Evolutionary conservation across 2,329 filamentous ascomycete species (phyloP).

Genomic region (Claviceps humidiphila): DNA sequence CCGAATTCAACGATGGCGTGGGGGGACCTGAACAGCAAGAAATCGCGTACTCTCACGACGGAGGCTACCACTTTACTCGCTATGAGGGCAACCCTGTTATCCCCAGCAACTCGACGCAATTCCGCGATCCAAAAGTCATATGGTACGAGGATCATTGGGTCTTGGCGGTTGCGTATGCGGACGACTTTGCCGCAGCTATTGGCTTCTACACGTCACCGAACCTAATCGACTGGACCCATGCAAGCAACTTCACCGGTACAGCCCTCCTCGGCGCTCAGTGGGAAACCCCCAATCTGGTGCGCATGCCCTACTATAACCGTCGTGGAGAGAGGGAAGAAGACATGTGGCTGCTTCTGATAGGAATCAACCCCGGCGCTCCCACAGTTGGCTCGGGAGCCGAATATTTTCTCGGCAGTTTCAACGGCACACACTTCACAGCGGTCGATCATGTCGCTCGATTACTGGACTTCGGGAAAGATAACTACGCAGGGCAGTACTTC

Average conservation of each 20-base stretch:
- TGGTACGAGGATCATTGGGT: constrained; percentile 30
- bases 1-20: constrained; percentile 3
- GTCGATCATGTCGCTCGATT: too few relatives aligned
- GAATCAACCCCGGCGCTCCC: constrained; percentile 44
- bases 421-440: too few relatives aligned
- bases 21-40: constrained; percentile 35
- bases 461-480: too few relatives aligned
- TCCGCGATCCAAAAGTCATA: constrained; percentile 53
- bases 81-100: constrained; percentile 50
- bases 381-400: constrained; percentile 40
- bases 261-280: constrained; percentile 43
- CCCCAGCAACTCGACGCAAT: constrained; percentile 37
- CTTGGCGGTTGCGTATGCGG: constrained; percentile 27
- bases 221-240: constrained; percentile 20
- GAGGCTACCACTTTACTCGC: constrained; percentile 25
- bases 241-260: constrained; percentile 39
- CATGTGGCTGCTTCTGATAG: constrained; percentile 32
- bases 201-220: constrained; percentile 43
- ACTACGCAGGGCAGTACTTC: too few relatives aligned
- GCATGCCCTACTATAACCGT: too few relatives aligned
- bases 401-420: constrained; percentile 28
- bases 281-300: constrained; percentile 46
- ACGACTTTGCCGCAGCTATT: constrained; percentile 34
- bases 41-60: constrained; percentile 44
- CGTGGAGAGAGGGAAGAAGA: too few relatives aligned